Percentiles rank a stretch among this genome's conserved stretches.
Evolutionary conservation across 2,329 filamentous ascomycete genomes (phyloP).

Genomic region (Phialophora tarda): DNA sequence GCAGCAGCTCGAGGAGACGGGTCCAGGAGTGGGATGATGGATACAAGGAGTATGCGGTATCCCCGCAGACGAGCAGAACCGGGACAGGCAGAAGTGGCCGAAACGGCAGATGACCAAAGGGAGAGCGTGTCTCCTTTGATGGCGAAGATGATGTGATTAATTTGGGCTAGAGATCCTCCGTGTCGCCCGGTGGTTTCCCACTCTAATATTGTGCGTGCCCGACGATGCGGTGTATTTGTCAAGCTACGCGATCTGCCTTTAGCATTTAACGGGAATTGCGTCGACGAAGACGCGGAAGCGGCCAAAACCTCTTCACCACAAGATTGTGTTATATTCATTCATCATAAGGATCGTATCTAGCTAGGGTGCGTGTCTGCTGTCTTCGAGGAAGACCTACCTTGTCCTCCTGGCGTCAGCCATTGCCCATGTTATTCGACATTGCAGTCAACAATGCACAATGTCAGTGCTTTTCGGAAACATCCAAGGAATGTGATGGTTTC

Average conservation of each 20-base stretch:
- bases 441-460: neutral
- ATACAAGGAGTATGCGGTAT: slow-evolving; percentile 23
- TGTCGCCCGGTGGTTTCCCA: neutral
- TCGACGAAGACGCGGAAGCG: neutral
- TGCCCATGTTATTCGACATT: neutral
- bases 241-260: neutral
- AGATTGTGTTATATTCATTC: neutral
- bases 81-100: slow-evolving; percentile 6
- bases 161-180: neutral
- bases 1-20: slow-evolving; percentile 7
- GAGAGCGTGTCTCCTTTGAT: neutral
- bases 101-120: neutral
- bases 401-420: neutral
- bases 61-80: slow-evolving; percentile 10
- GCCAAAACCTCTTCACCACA: neutral
- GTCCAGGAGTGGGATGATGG: slow-evolving; percentile 30
- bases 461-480: neutral
- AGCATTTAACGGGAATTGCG: neutral
- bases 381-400: neutral
- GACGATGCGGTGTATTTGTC: neutral
- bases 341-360: neutral
- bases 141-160: neutral
- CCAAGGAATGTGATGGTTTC: neutral
- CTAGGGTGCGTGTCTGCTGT: neutral
- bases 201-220: neutral